phyloP scores from a whole-genome alignment of 352 stramenopile species.

The Halophytophthora batemanensis region DNA sequence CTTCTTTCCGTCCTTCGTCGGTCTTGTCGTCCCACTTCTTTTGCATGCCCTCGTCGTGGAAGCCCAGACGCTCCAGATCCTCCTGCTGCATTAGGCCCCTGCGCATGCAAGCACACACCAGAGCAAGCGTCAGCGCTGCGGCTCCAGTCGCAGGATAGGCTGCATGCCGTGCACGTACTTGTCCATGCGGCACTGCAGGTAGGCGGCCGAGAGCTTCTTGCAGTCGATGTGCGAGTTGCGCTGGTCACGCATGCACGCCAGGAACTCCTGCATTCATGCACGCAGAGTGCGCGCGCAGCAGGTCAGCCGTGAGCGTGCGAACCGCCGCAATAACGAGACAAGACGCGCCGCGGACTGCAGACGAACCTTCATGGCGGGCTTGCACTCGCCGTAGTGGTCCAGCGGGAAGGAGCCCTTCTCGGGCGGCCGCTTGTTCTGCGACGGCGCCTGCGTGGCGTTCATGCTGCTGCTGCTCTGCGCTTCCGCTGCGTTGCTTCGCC shows the following conservation, averaged over 20 bases:
- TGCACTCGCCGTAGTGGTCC: slow-evolving; percentile 90
- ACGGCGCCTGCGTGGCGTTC: slow-evolving; percentile 75
- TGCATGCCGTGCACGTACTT: slow-evolving; percentile 43
- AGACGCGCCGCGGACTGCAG: background rate
- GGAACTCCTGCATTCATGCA: slow-evolving; percentile 44
- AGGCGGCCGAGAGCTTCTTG: slow-evolving; percentile 86
- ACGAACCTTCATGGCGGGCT: slow-evolving; percentile 77
- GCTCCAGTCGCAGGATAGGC: background rate
- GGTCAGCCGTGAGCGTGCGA: background rate
- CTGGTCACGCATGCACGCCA: slow-evolving; percentile 82
- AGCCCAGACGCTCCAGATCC: slow-evolving; percentile 79
- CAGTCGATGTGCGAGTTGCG: slow-evolving; percentile 86
- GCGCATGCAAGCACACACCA: background rate
- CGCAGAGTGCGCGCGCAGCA: background rate
- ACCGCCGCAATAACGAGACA: background rate
- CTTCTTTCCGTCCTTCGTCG: slow-evolving; percentile 75
- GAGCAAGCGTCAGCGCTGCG: slow-evolving; percentile 1
- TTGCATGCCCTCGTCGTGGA: slow-evolving; percentile 78
- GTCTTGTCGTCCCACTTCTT: slow-evolving; percentile 49
- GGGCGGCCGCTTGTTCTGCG: slow-evolving; percentile 71
- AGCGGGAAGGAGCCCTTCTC: slow-evolving; percentile 91
- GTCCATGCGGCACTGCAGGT: slow-evolving; percentile 89
- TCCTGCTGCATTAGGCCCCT: slow-evolving; percentile 85
- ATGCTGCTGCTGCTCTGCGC: slow-evolving; percentile 29
- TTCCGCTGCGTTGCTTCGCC: no score